A percentile compares a stretch with the other conserved stretches of the same genome.
phyloP scores from a whole-genome alignment of 768 basidiomycete species.

The Suillus variegatus region DNA sequence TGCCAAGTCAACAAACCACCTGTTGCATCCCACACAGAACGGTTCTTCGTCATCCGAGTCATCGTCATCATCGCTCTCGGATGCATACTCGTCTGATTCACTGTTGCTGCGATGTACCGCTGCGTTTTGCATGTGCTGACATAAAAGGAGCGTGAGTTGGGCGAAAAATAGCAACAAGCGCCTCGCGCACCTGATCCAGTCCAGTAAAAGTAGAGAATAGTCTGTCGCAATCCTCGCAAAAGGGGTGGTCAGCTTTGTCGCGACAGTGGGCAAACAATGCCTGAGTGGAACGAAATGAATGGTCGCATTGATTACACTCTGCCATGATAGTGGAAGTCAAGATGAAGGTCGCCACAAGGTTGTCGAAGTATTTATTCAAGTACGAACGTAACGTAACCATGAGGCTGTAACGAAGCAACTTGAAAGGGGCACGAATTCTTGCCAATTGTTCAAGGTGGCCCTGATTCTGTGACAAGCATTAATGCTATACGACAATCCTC shows the following conservation, averaged over 20 bases:
- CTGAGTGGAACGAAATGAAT: background rate
- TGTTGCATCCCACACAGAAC: constrained; percentile 25
- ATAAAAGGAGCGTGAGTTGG: background rate
- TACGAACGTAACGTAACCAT: background rate
- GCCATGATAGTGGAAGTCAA: constrained; percentile 1
- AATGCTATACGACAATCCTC: background rate
- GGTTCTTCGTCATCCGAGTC: constrained; percentile 14
- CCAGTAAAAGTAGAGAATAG: constrained; percentile 17
- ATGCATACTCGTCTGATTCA: background rate
- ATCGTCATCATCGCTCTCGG: constrained; percentile 8
- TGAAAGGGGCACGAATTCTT: background rate
- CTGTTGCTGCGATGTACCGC: constrained; percentile 2
- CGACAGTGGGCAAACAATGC: constrained; percentile 24
- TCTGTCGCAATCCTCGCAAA: constrained; percentile 22
- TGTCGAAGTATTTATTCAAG: background rate
- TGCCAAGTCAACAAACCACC: constrained; percentile 20
- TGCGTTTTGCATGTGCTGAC: background rate
- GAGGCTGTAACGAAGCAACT: background rate
- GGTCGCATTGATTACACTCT: constrained; percentile 1
- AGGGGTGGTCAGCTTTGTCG: constrained; percentile 19
- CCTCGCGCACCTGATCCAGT: constrained; percentile 15
- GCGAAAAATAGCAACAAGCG: background rate
- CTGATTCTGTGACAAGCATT: background rate
- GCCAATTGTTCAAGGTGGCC: background rate
- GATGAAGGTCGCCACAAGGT: background rate